Base-by-base conservation (phyloP, 768 basidiomycete genomes). In the Hydnomerulius pinastri region DNA sequence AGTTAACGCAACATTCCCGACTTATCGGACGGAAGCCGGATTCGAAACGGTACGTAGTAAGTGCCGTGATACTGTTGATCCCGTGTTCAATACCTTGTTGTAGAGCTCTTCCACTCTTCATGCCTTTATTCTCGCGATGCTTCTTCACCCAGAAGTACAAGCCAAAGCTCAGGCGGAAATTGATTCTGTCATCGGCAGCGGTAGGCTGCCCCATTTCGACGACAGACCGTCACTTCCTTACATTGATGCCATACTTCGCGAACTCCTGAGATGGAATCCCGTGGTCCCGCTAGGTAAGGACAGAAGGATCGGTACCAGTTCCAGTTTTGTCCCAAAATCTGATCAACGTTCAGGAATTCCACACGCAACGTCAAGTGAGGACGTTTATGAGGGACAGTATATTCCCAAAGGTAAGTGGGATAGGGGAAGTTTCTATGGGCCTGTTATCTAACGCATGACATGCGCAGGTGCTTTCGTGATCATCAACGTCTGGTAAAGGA, bases 231-330 rank as follows among this genome's bases (percentile, higher is more conserved):
- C 54, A 4, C 58, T 77, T 10, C 77, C 76, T 1, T 78, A 77
- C 43, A 63, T 76, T 12, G 65, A 62, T n/a, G 75, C 75, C 3
- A 66, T 76, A 30, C 63, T 71, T 5, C 71, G 64, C 40, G 77
- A 78, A 47, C 41, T 62, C 15, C 28, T 64, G 20, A 51, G 65
- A 41, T 68, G 64, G 67, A 43, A 48, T 30, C 64, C 66, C 2
- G 57, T 62, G 0, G 20, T 55, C 12, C 66, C 65, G 5, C 38
- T 66, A n/a, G 61, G 65, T 37, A 48, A 50, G 56, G 47, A 20
- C 13, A 2, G 25, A 33, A 7, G n/a, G 2, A 7, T 12, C 7
- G 15, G n/a, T 28, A 15, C 36, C n/a, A n/a, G n/a, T 13, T 8
- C 27, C 8, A 23, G 17, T 43, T 44, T 30, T n/a, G 6, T 32